These are phyloP conservation scores for Botrytis byssoidea DNA, from an alignment of 2,329 filamentous ascomycete species.

Conservation along the genomic window DNA sequence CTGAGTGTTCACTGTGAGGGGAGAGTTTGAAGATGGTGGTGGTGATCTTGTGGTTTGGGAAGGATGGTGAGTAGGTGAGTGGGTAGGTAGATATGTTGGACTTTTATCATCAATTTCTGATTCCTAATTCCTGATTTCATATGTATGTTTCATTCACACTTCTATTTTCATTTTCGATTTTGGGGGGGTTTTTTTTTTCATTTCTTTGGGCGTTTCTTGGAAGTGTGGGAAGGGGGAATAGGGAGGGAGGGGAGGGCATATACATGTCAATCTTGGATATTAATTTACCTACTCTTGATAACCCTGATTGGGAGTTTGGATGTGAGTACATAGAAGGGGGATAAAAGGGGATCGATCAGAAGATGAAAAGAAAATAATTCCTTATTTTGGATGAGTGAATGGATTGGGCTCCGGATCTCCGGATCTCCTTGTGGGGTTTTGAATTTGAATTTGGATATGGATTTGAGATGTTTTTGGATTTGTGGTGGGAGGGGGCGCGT, in stretches of 20 bases:
- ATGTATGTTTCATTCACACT: too few relatives aligned
- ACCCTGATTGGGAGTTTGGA: not conserved
- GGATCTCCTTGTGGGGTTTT: not conserved
- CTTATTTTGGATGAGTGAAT: not conserved
- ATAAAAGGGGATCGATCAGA: not conserved
- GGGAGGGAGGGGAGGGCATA: too few relatives aligned
- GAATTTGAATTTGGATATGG: too few relatives aligned
- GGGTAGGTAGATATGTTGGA: too few relatives aligned
- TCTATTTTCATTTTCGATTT: too few relatives aligned
- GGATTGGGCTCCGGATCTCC: not conserved
- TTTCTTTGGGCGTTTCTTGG: not conserved
- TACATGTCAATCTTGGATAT: too few relatives aligned
- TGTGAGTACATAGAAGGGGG: not conserved
- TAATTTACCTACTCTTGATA: not conserved
- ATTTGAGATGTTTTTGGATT: not conserved
- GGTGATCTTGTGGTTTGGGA: not conserved
- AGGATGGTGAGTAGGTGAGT: too few relatives aligned
- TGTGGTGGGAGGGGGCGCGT: not conserved
- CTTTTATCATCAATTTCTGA: not conserved
- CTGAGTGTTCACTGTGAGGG: not conserved
- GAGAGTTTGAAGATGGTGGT: not conserved
- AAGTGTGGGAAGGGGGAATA: too few relatives aligned
- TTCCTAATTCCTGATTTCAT: too few relatives aligned
- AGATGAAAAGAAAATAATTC: not conserved
- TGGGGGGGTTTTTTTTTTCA: too few relatives aligned